Evolutionary conservation across 305 asterid species (phyloP).

Genomic region (Solanum hybrid): DNA sequence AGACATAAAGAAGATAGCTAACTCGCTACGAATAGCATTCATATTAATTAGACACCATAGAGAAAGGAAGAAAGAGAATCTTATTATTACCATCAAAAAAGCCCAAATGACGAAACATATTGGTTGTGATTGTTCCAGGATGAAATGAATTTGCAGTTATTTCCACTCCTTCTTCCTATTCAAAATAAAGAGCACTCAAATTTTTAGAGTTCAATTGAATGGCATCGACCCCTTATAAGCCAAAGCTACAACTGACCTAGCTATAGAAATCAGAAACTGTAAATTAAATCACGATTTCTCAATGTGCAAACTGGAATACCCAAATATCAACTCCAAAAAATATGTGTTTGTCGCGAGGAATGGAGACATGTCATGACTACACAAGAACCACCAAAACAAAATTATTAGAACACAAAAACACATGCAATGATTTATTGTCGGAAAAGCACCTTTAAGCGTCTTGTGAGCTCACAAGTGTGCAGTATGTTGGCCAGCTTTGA

Average conservation of each 20-base stretch:
- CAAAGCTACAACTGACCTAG: not conserved
- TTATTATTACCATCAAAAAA: constrained; percentile 24
- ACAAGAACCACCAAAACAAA: not conserved
- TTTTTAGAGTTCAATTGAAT: not conserved
- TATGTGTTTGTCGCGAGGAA: not conserved
- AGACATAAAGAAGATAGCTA: not conserved
- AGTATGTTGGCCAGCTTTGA: constrained; percentile 66
- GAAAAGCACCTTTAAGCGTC: constrained; percentile 39
- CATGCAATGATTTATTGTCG: not conserved
- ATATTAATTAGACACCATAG: not conserved
- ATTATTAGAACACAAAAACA: not conserved
- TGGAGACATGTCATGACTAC: not conserved
- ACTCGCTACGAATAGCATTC: not conserved
- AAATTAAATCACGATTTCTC: not conserved
- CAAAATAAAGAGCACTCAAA: not conserved
- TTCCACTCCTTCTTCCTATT: constrained; percentile 65
- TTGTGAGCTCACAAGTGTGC: constrained; percentile 55
- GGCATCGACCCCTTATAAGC: not conserved
- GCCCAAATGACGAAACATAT: constrained; percentile 50
- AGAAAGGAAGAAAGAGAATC: not conserved
- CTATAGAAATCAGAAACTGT: not conserved
- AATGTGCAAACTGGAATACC: not conserved
- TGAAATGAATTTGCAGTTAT: constrained; percentile 79
- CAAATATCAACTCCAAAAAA: not conserved
- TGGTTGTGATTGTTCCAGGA: constrained; percentile 67